These are phyloP conservation scores for Ceratocystis lukuohia DNA, from an alignment of 2,329 filamentous ascomycete genomes.

Conservation along the genomic window DNA sequence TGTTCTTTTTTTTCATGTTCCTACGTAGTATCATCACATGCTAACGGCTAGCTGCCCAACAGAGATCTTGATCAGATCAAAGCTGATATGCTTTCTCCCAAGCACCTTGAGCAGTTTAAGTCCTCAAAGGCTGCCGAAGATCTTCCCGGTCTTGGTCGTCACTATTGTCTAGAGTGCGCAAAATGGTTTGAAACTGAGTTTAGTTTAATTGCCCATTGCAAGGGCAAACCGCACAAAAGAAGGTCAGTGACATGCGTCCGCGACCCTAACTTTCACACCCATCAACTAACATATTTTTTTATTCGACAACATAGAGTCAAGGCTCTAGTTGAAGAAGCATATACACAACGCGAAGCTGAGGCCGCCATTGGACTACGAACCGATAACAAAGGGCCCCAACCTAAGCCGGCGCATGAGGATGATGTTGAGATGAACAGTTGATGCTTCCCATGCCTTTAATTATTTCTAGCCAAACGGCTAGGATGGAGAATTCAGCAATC, in stretches of 20 bases:
- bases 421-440: conserved; percentile 28
- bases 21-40: neutral
- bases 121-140: conserved; percentile 71
- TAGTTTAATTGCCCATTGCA: conserved; percentile 61
- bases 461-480: neutral
- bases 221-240: conserved; percentile 88
- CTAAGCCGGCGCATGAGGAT: conserved; percentile 19
- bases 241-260: conserved; percentile 39
- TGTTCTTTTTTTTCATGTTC: neutral
- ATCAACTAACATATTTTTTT: conserved; percentile 10
- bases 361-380: conserved; percentile 60
- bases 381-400: conserved; percentile 43
- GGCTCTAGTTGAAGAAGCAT: conserved; percentile 69
- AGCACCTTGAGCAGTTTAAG: conserved; percentile 69
- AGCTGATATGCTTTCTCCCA: conserved; percentile 62
- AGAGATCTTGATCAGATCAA: conserved; percentile 91
- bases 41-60: conserved; percentile 22
- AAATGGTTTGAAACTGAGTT: conserved; percentile 88
- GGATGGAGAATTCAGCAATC: neutral
- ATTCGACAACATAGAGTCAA: conserved; percentile 47
- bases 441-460: conserved; percentile 11
- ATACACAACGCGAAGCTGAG: conserved; percentile 75
- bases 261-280: conserved; percentile 4
- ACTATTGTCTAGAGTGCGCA: conserved; percentile 85
- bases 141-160: conserved; percentile 69